Evolutionary conservation across 108 stramenopile species (phyloP).

Genomic region (Asterionellopsis glacialis): DNA sequence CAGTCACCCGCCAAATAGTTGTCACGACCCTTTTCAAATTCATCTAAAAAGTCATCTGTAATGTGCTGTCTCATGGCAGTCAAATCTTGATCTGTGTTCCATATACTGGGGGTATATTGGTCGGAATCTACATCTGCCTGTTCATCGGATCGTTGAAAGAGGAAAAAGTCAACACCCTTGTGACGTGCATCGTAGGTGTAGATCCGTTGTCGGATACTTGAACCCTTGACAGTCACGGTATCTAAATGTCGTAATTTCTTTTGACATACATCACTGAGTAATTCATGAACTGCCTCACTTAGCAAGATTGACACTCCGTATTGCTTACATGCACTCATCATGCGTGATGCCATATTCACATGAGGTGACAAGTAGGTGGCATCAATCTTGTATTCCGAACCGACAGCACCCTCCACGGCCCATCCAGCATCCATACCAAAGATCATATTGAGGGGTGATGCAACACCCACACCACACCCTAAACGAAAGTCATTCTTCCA

Average conservation of each 20-base stretch:
- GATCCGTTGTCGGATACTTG: slow-evolving; percentile 64
- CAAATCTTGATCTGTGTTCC: slow-evolving; percentile 83
- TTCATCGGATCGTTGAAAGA: slow-evolving; percentile 62
- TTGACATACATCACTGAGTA: slow-evolving; percentile 57
- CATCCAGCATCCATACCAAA: slow-evolving; percentile 97
- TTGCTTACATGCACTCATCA: slow-evolving; percentile 90
- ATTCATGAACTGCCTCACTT: slow-evolving; percentile 57
- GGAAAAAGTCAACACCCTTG: slow-evolving; percentile 73
- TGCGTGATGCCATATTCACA: slow-evolving; percentile 93
- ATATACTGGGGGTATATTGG: slow-evolving; percentile 51
- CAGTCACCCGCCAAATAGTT: slow-evolving; percentile 72
- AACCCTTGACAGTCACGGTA: slow-evolving; percentile 83
- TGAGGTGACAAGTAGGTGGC: slow-evolving; percentile 96
- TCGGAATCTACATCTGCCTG: slow-evolving; percentile 71
- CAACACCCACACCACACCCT: slow-evolving; percentile 47
- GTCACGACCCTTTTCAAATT: slow-evolving; percentile 61
- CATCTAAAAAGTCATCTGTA: slow-evolving; percentile 61
- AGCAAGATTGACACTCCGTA: slow-evolving; percentile 78
- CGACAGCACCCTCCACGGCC: slow-evolving; percentile 94
- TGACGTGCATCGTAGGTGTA: slow-evolving; percentile 78
- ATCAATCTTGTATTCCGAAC: slow-evolving; percentile 88
- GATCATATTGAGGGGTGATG: slow-evolving; percentile 48
- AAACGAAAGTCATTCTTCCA: slow-evolving; percentile 72
- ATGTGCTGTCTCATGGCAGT: slow-evolving; percentile 71
- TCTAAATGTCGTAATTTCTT: slow-evolving; percentile 67